Evolutionary conservation across 2,329 filamentous ascomycete genomes (phyloP), one percentile per base, ranked within the genome.

Genomic region (Neobulgaria alba): DNA sequence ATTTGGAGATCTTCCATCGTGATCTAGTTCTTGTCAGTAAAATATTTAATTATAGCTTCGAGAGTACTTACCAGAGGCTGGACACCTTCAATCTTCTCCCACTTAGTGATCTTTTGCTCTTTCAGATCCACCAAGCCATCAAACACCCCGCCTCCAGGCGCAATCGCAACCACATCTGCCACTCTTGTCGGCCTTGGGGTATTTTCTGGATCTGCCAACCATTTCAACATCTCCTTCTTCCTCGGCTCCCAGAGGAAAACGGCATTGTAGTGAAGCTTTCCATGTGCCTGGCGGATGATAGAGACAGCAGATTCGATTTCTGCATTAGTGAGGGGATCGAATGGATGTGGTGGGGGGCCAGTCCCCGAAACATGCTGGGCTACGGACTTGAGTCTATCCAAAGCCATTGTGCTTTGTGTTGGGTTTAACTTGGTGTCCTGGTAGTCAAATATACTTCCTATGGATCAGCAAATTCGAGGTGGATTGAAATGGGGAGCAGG

Each of bases 1-100:
- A 77, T 72, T 54, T 87, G 76, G 26, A 95, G 71, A 60, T 95
- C 89, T 58, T 95, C 88, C 76, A 93, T 87, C 0, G 86, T 94
- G 58, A 95, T 93, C 77, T 83, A 19, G 8, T 33, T 4, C 18
- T 10, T 2, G 31, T 57, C 21, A 57, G 41, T 40, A 12, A 43
- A 10, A 31, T 14, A 15, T 41, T 9, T n/a, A 18, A 19, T 33
- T 33, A 15, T 12, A 38, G 8, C 5, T 12, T 8, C n/a, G 20
- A 14, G n/a, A n/a, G 5, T 19, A 37, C 72, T 61, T 60, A 83
- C 79, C 61, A 95, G 73, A 19, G 88, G 89, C 62, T 95, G 88
- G 10, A 87, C 77, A 17, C 82, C 84, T 3, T 83, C 76, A 2
- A 85, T 73, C 45, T 78, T 67, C 58, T 84, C 77, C 87, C 88